phyloP scores from a whole-genome alignment of 1,284 basidiomycete species.

The Dichomitus squalens region DNA sequence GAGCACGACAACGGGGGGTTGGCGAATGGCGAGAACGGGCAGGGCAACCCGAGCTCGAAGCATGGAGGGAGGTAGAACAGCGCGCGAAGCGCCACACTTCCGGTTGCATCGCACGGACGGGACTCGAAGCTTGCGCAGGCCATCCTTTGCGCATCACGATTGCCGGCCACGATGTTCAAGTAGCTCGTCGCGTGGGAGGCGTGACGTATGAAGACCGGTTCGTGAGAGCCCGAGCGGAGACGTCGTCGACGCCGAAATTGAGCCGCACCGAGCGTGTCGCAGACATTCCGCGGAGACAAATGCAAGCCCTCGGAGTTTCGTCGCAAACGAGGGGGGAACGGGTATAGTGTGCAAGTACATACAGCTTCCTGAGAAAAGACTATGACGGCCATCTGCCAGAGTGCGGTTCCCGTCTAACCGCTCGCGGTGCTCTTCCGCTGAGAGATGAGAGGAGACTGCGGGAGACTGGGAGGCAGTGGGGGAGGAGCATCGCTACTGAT shows the following conservation, averaged over 20 bases:
- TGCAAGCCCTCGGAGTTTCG: neutral
- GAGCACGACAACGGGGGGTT: too few species aligned
- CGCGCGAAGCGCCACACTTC: slow-evolving; percentile 1
- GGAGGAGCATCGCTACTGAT: slow-evolving; percentile 63
- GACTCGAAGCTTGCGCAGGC: neutral
- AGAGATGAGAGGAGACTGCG: slow-evolving; percentile 33
- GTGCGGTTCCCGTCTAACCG: slow-evolving; percentile 3
- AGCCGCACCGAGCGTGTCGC: neutral
- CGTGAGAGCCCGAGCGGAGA: neutral
- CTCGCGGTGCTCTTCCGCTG: slow-evolving; percentile 27
- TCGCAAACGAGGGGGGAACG: slow-evolving; percentile 2
- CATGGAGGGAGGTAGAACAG: neutral
- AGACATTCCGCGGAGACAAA: slow-evolving; percentile 12
- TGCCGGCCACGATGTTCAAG: neutral
- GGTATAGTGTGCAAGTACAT: slow-evolving; percentile 19
- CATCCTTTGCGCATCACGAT: neutral
- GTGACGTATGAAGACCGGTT: slow-evolving; percentile 10
- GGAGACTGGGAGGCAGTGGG: slow-evolving; percentile 28
- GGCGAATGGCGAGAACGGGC: neutral
- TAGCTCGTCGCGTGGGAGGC: neutral
- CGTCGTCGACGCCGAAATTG: neutral
- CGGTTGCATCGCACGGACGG: slow-evolving; percentile 6
- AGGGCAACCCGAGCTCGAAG: slow-evolving; percentile 1
- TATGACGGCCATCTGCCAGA: slow-evolving; percentile 14
- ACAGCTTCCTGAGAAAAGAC: slow-evolving; percentile 8